Evolutionary conservation across 1,284 basidiomycete species (phyloP).

Genomic region (Trametes sp.): DNA sequence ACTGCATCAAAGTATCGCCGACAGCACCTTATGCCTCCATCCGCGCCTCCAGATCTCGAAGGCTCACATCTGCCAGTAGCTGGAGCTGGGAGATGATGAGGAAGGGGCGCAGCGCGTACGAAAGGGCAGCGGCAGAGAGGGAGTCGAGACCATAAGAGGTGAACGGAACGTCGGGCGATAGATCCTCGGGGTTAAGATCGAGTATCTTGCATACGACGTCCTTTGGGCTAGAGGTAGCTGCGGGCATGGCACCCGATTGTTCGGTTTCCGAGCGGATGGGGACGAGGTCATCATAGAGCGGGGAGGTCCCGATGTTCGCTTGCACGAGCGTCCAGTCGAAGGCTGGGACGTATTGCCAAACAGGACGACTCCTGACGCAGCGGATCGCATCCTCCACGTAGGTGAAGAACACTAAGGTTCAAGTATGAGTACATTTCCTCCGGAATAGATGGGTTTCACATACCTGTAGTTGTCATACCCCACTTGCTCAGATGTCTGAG

Average conservation of each 20-base stretch:
- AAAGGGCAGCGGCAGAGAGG: conserved; percentile 46
- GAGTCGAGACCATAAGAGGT: conserved; percentile 53
- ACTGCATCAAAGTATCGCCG: too few relatives aligned
- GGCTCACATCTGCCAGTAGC: conserved; percentile 44
- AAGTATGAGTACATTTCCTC: conserved; percentile 17
- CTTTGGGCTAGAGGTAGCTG: background rate
- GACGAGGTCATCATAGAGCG: conserved; percentile 38
- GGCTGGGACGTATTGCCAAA: conserved; percentile 43
- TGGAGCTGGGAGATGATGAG: conserved; percentile 47
- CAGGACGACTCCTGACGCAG: conserved; percentile 30
- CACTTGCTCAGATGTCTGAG: conserved; percentile 35
- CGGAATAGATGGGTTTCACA: conserved; percentile 19
- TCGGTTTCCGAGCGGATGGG: background rate
- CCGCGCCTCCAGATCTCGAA: conserved; percentile 38
- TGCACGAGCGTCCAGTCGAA: conserved; percentile 42
- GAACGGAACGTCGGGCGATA: conserved; percentile 48
- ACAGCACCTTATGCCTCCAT: conserved; percentile 30
- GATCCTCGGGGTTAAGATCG: conserved; percentile 43
- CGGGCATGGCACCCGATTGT: background rate
- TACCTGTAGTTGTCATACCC: conserved; percentile 44
- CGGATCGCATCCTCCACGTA: conserved; percentile 42
- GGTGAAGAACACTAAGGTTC: conserved; percentile 41
- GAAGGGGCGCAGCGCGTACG: conserved; percentile 42
- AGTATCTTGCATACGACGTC: conserved; percentile 37
- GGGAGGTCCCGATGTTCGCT: conserved; percentile 34